Evolutionary conservation across 2,329 filamentous ascomycete genomes (phyloP).

Genomic region (Cadophora sp.): DNA sequence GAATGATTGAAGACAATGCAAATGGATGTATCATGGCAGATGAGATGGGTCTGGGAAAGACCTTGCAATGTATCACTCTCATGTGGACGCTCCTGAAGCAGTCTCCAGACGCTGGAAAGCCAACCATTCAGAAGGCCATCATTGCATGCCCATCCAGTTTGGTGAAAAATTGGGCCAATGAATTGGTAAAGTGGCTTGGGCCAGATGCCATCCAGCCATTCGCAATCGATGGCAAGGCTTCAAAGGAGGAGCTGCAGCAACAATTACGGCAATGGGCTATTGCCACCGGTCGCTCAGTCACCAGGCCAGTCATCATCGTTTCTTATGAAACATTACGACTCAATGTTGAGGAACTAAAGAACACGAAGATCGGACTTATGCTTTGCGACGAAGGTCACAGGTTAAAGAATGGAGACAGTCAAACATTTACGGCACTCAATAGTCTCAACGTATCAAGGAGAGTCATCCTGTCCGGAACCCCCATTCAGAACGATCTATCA

Average conservation of each 20-base stretch:
- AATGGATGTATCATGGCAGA: conserved; percentile 99
- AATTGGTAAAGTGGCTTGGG: conserved; percentile 95
- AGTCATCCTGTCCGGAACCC: conserved; percentile 95
- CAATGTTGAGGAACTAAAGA: conserved; percentile 87
- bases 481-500: conserved; percentile 97
- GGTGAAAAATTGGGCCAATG: conserved; percentile 98
- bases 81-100: conserved; percentile 98
- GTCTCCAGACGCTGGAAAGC: conserved; percentile 90
- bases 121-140: conserved; percentile 94
- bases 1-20: conserved; percentile 91
- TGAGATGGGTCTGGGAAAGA: conserved; percentile 98
- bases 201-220: conserved; percentile 91
- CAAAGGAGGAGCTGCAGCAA: conserved; percentile 88
- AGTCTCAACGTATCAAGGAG: conserved; percentile 87
- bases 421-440: conserved; percentile 92
- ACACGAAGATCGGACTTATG: conserved; percentile 89
- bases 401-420: conserved; percentile 94
- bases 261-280: conserved; percentile 97
- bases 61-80: conserved; percentile 92
- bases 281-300: conserved; percentile 85
- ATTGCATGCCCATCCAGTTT: conserved; percentile 97
- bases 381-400: conserved; percentile 97
- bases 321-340: conserved; percentile 95
- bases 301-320: conserved; percentile 92
- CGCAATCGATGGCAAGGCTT: conserved; percentile 94